A percentile compares a stretch with the other conserved stretches of the same genome.
These are phyloP conservation scores for Solanum aculeatissimum DNA, from an alignment of 305 asterid genomes.

Conservation along the genomic window DNA sequence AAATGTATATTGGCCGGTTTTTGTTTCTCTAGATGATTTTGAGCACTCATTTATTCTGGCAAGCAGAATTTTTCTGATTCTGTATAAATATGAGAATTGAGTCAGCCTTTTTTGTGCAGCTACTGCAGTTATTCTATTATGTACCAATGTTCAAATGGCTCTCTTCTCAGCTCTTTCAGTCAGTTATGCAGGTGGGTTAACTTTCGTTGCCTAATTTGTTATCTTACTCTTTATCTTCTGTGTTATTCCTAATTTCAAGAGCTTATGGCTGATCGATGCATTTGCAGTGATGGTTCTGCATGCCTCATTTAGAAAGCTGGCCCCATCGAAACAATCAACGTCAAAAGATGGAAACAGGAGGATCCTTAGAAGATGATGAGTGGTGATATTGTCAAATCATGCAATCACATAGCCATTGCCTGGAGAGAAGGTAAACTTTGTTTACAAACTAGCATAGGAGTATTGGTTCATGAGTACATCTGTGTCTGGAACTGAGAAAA, in stretches of 20 bases:
- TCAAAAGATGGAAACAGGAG: slow-evolving; percentile 27
- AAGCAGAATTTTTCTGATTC: neutral
- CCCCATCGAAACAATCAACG: slow-evolving; percentile 41
- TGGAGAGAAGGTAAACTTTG: neutral
- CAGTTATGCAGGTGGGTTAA: slow-evolving; percentile 62
- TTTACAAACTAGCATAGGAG: neutral
- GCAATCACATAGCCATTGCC: neutral
- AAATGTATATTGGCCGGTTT: neutral
- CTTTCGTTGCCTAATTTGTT: neutral
- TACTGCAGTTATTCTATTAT: slow-evolving; percentile 46
- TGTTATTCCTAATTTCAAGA: neutral
- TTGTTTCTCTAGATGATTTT: neutral
- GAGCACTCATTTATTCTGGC: neutral
- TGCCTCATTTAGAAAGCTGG: slow-evolving; percentile 76
- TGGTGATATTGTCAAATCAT: neutral
- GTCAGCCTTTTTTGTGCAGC: slow-evolving; percentile 33
- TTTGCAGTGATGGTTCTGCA: slow-evolving; percentile 72
- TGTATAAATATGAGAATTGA: neutral
- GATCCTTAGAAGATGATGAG: slow-evolving; percentile 10
- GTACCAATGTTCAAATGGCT: slow-evolving; percentile 61
- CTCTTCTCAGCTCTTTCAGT: slow-evolving; percentile 46
- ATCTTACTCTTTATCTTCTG: neutral
- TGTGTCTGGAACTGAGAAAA: neutral
- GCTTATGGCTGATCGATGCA: neutral
- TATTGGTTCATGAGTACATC: neutral